Conservation (phyloP, 176 grass and related monocot species). For the Luzula sylvatica region DNA sequence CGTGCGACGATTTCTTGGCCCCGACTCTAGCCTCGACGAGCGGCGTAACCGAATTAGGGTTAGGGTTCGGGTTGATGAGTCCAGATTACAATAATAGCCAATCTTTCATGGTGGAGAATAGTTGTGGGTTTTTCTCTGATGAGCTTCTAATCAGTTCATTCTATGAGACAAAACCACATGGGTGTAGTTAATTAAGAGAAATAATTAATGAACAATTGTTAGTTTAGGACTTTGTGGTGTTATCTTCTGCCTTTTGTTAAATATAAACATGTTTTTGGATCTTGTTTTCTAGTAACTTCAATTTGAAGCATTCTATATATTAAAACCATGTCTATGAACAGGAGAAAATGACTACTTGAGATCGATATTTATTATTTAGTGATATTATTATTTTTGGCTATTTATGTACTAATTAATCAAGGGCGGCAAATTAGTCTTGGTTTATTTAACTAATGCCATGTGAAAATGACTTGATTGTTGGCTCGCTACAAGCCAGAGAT, state of each 20-base stretch:
- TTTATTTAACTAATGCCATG: constrained; percentile 16
- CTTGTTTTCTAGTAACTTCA: neutral
- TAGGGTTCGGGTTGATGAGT: constrained; percentile 19
- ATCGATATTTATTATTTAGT: constrained; percentile 4
- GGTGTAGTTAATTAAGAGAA: constrained; percentile 9
- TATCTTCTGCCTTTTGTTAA: constrained; percentile 4
- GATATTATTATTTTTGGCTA: constrained; percentile 15
- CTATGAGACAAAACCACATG: constrained; percentile 24
- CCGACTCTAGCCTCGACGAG: constrained; percentile 23
- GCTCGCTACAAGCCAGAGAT: constrained; percentile 3
- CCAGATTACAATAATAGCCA: too few relatives aligned
- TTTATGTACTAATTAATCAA: constrained; percentile 9
- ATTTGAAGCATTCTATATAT: constrained; percentile 4
- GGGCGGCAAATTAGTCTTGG: constrained; percentile 7
- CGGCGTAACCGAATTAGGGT: constrained; percentile 12
- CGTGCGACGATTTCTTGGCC: constrained; percentile 50
- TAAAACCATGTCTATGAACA: constrained; percentile 13
- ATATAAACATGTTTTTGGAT: constrained; percentile 10
- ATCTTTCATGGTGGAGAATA: constrained; percentile 20
- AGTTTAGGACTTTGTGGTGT: constrained; percentile 17
- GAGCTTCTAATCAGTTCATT: constrained; percentile 12
- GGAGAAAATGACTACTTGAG: constrained; percentile 4
- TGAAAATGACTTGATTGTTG: constrained; percentile 16
- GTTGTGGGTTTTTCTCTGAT: constrained; percentile 16
- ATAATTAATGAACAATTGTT: neutral